Percentiles rank a stretch among this genome's conserved stretches.
Conservation (phyloP, 495 filamentous ascomycete species). For the Extremus antarcticus region DNA sequence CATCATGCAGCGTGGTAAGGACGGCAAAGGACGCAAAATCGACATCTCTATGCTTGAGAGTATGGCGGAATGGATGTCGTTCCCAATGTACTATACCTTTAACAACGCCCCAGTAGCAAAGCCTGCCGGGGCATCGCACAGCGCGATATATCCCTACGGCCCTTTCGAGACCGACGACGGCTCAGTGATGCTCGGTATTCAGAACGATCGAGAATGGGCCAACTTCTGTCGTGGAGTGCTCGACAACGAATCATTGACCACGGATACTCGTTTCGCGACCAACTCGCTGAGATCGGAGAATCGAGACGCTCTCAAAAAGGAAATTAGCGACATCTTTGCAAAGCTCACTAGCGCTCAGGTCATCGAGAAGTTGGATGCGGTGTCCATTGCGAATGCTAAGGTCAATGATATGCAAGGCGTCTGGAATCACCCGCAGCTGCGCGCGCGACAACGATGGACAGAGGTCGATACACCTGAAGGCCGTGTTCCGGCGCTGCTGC, state of each 20-base stretch:
- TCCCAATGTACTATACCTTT: conserved; percentile 43
- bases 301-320: conserved; percentile 12
- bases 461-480: conserved; percentile 37
- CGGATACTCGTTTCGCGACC: conserved; percentile 14
- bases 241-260: conserved; percentile 6
- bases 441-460: conserved; percentile 37
- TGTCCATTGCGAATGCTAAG: conserved; percentile 38
- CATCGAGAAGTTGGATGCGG: conserved; percentile 12
- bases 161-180: conserved; percentile 39
- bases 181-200: conserved; percentile 43
- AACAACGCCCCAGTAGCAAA: conserved; percentile 31
- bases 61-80: conserved; percentile 47
- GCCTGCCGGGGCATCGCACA: conserved; percentile 39
- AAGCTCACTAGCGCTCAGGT: conserved; percentile 5
- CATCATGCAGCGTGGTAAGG: conserved; percentile 36
- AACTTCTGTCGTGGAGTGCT: conserved; percentile 38
- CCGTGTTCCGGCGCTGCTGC: conserved; percentile 33
- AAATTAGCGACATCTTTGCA: conserved; percentile 18
- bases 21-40: conserved; percentile 34
- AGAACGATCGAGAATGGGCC: conserved; percentile 43
- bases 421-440: conserved; percentile 40
- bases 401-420: conserved; percentile 43
- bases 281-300: conserved; percentile 16
- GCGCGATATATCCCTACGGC: conserved; percentile 43
- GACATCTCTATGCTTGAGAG: conserved; percentile 47